Conservation (phyloP, 768 basidiomycete species). For the Lentinula lateritia region DNA sequence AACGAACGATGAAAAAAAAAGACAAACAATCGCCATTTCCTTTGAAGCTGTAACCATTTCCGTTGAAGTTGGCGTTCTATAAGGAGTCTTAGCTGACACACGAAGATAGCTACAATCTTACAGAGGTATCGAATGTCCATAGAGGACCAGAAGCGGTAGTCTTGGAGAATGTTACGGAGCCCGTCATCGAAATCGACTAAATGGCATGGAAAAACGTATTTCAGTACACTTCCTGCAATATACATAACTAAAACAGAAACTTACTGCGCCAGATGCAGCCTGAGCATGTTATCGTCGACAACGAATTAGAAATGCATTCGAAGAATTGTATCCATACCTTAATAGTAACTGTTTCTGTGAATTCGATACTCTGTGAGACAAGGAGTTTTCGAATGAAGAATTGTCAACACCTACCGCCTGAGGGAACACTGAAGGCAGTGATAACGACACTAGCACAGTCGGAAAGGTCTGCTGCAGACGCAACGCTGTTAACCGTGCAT, state of each 20-base stretch:
- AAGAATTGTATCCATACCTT: no score
- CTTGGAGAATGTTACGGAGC: constrained; percentile 1
- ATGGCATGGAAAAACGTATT: background rate
- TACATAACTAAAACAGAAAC: no score
- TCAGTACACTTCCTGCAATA: no score
- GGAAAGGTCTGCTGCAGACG: constrained; percentile 11
- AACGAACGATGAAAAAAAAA: no score
- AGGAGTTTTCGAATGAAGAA: background rate
- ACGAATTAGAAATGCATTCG: no score
- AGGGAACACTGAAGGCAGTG: constrained; percentile 12
- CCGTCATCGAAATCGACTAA: background rate
- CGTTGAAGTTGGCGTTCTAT: background rate
- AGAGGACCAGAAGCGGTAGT: background rate
- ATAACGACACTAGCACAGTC: constrained; percentile 15
- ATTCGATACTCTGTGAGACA: background rate
- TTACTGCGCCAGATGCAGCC: constrained; percentile 4
- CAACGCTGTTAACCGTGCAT: constrained; percentile 16
- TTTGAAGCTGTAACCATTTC: background rate
- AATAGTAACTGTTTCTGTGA: background rate
- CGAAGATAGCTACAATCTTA: background rate
- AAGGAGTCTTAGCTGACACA: no score
- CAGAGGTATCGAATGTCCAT: background rate
- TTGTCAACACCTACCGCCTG: constrained; percentile 6
- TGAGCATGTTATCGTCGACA: background rate
- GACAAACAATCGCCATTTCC: background rate